Percentiles rank a stretch among this genome's conserved stretches.
Conservation (phyloP, 371 early-diverging fungal genomes). For the Mucor racemosus region DNA sequence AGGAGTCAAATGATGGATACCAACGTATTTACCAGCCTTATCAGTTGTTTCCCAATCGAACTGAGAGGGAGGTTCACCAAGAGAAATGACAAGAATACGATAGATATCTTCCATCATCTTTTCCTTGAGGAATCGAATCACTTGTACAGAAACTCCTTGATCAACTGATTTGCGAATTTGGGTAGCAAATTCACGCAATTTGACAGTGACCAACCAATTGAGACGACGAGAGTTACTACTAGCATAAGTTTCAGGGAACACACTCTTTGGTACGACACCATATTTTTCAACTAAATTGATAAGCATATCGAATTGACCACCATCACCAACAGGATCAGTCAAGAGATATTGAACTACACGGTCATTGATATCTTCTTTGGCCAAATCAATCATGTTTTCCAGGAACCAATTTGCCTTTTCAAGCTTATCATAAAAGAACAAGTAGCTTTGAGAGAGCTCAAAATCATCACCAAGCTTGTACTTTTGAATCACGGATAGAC, state of each 20-base stretch:
- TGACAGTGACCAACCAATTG: slow-evolving; percentile 67
- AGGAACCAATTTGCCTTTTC: slow-evolving; percentile 86
- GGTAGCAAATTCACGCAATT: slow-evolving; percentile 74
- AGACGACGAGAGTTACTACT: slow-evolving; percentile 69
- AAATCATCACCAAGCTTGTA: slow-evolving; percentile 75
- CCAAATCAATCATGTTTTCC: slow-evolving; percentile 74
- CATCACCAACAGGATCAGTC: slow-evolving; percentile 62
- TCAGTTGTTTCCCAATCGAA: slow-evolving; percentile 76
- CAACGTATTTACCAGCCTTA: slow-evolving; percentile 72
- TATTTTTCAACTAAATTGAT: slow-evolving; percentile 78
- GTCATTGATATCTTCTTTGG: slow-evolving; percentile 65
- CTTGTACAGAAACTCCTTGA: slow-evolving; percentile 45
- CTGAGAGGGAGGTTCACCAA: slow-evolving; percentile 76
- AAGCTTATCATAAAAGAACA: slow-evolving; percentile 84
- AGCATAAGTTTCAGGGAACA: slow-evolving; percentile 74
- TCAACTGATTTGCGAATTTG: slow-evolving; percentile 57
- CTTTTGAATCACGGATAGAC: slow-evolving; percentile 38
- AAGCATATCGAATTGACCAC: slow-evolving; percentile 85
- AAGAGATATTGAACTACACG: slow-evolving; percentile 77
- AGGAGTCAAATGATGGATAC: slow-evolving; percentile 66
- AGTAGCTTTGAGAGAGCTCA: slow-evolving; percentile 79
- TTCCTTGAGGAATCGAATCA: slow-evolving; percentile 55
- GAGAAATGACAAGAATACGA: slow-evolving; percentile 69
- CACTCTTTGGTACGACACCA: slow-evolving; percentile 76
- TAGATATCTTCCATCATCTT: slow-evolving; percentile 73